Percentiles rank a stretch among this genome's conserved stretches.
phyloP scores from a whole-genome alignment of 192 early-diverging fungal species.

The Coemansia sp. region DNA sequence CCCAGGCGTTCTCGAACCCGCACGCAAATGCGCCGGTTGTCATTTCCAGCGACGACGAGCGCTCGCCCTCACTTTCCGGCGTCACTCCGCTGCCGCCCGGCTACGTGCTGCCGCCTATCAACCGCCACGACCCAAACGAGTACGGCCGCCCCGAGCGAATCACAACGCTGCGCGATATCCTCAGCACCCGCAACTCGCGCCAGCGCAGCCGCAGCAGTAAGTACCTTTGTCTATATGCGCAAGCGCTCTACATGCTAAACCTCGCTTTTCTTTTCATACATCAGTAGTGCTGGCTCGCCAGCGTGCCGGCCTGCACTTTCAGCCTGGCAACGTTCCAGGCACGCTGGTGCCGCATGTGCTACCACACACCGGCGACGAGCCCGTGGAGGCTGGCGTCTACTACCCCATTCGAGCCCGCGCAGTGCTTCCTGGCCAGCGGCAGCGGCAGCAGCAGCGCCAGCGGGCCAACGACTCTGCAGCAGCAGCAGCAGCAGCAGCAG shows the following conservation, averaged over 20 bases:
- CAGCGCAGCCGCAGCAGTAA: constrained; percentile 24
- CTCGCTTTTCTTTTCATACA: neutral
- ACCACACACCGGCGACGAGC: constrained; percentile 39
- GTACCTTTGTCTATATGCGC: neutral
- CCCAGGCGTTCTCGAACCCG: neutral
- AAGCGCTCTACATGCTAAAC: neutral
- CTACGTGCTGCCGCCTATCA: constrained; percentile 31
- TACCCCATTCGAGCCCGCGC: constrained; percentile 38
- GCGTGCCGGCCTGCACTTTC: constrained; percentile 9
- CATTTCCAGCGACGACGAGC: constrained; percentile 40
- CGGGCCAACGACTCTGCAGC: neutral
- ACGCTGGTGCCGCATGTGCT: constrained; percentile 11
- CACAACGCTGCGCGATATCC: constrained; percentile 37
- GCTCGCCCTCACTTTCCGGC: constrained; percentile 2
- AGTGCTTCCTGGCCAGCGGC: constrained; percentile 35
- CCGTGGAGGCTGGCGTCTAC: constrained; percentile 39
- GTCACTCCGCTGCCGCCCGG: constrained; percentile 27
- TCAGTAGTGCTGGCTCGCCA: constrained; percentile 12
- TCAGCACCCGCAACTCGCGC: constrained; percentile 26
- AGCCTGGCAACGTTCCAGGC: constrained; percentile 3
- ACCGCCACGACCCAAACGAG: constrained; percentile 12
- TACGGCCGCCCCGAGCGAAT: constrained; percentile 38
- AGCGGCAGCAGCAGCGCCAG: constrained; percentile 14
- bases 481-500: constrained; percentile 9
- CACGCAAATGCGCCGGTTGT: constrained; percentile 2